Evolutionary conservation across 176 grass and related monocot species (phyloP), one percentile per base, ranked within the genome.

Genomic region (Rhynchospora breviuscula): DNA sequence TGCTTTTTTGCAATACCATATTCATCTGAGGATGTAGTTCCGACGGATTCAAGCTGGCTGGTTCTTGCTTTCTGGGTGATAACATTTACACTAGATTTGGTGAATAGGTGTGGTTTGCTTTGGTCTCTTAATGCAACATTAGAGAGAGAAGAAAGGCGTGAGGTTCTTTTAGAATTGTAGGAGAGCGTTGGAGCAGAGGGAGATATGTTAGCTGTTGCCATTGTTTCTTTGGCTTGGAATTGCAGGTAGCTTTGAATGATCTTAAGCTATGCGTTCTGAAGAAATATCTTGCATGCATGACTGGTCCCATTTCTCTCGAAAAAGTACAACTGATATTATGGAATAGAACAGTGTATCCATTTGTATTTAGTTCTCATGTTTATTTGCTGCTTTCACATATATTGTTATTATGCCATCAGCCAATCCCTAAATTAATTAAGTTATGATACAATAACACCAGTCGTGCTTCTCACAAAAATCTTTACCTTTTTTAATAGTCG

Each of bases 101-200:
- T 49, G 40, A 82, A 31, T 33, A 45, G 13, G 44, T 59, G 23
- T 13, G 54, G 40, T 46, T 67, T 89, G 33, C 8, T 21, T 56
- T 68, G 77, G 72, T 85, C 78, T 13, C 66, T 82, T 12, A 62
- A 82, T 82, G 79, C 59, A 82, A 53, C 52, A 31, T 82, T 66
- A 23, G 67, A 19, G 2, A 62, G 73, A 26, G 78, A 81, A 26
- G 23, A 71, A 67, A 49, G 25, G 45, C 49, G 51, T 72, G 65
- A 75, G 66, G 61, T 85, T 81, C 83, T 85, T 8, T 63, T 43
- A 12, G 76, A 65, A 67, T 63, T 82, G 87, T 80, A 76, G 54
- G 63, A 57, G 63, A 63, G 52, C 65, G 78, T 76, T 56, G 87
- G 65, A n/a, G 56, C 48, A 29, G 76, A 89, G 65, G 77, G 80